These are phyloP conservation scores for Diaporthe australafricana DNA, from an alignment of 2,329 filamentous ascomycete species.

Conservation along the genomic window DNA sequence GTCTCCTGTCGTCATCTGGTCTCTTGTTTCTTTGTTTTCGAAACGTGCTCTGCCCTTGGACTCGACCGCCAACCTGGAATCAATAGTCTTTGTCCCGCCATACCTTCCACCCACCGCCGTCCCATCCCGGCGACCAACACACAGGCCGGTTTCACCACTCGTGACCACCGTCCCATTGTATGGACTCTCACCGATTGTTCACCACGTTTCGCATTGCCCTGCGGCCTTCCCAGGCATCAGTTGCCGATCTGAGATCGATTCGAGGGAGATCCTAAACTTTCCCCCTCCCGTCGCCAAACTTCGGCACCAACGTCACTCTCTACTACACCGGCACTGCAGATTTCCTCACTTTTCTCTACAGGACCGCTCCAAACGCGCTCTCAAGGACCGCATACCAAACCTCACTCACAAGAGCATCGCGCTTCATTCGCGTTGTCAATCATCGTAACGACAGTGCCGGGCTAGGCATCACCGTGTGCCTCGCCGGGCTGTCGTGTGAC, in stretches of 20 bases:
- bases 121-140: slow-evolving; percentile 24
- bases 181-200: slow-evolving; percentile 9
- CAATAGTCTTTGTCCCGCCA: slow-evolving; percentile 20
- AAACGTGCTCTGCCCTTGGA: slow-evolving; percentile 21
- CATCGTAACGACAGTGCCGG: neutral
- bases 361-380: neutral
- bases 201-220: slow-evolving; percentile 24
- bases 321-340: neutral
- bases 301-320: neutral
- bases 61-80: slow-evolving; percentile 23
- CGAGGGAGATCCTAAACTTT: slow-evolving; percentile 25
- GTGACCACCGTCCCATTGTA: slow-evolving; percentile 27
- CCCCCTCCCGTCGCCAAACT: slow-evolving; percentile 18
- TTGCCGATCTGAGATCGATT: slow-evolving; percentile 21
- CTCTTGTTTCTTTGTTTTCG: slow-evolving; percentile 18
- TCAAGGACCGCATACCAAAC: neutral
- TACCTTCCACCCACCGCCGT: neutral
- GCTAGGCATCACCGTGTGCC: neutral
- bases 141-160: slow-evolving; percentile 31
- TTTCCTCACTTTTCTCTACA: neutral
- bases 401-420: neutral
- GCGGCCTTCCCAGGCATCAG: slow-evolving; percentile 28
- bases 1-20: slow-evolving; percentile 20
- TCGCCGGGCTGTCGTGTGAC: slow-evolving; percentile 40
- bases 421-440: slow-evolving; percentile 21